Base-by-base conservation (phyloP, 148 eudicot species). In the Rhododendron griersonianum region DNA sequence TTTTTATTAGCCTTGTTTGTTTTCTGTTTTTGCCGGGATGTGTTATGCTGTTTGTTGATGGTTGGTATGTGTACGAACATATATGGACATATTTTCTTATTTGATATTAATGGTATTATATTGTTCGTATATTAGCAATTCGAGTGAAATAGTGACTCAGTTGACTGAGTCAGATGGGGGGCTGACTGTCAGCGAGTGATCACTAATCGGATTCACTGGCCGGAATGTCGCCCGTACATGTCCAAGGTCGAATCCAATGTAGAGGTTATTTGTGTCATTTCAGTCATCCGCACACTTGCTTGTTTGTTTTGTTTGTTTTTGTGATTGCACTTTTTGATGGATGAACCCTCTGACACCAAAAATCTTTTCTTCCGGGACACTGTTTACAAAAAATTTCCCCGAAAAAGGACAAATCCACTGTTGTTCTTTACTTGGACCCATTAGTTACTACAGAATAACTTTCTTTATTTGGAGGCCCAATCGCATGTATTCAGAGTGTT, bases 151-250 rank as follows among this genome's bases (percentile, higher is more conserved):
- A 1, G 85, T 83, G 83, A 85, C 65, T 86, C 85, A 86, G 90
- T 86, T 23, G 82, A 16, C 4, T 4, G 85, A 30, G 81, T 77
- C 83, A 76, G 86, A 69, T 83, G 53, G 35, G 67, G 35, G 59
- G 80, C 28, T 63, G 69, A 63, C 8, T n/a, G 69, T 69, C 74
- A 1, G 74, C 74, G 74, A 83, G 89, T 79, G 85, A 91, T 86
- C 89, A 87, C n/a, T n/a, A 37, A 63, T 86, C 81, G 81, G 87
- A 91, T 88, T 89, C 87, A 84, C 78, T 91, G 89, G 86, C 85
- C 90, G 83, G 85, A 78, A 55, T 89, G 88, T 85, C 89, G 35
- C 21, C 53, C 5, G 16, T 4, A 33, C 18, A 33, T 28, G 16
- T 18, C 39, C 19, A 71, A 13, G 61, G 35, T 51, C 30, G 23